Conservation (phyloP, 176 grass and related monocot species). For the Oryza meyeriana region DNA sequence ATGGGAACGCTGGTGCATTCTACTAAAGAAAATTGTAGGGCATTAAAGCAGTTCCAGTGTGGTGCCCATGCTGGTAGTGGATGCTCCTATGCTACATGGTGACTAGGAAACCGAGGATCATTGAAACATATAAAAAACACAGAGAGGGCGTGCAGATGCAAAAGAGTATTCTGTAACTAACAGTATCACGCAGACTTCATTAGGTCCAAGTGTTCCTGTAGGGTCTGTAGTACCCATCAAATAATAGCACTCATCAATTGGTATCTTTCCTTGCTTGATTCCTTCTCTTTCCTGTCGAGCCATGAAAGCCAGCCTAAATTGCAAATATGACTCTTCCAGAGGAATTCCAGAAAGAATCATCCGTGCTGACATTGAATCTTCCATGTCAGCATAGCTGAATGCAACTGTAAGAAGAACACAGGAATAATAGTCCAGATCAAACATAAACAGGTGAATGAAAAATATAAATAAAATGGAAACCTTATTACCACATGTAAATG, state of each 20-base stretch:
- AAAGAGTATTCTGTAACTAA: slow-evolving; percentile 35
- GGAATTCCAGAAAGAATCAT: slow-evolving; percentile 70
- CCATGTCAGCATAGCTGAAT: slow-evolving; percentile 50
- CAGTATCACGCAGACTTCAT: slow-evolving; percentile 77
- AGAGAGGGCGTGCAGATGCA: not conserved
- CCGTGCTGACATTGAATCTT: slow-evolving; percentile 47
- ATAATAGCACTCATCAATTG: slow-evolving; percentile 54
- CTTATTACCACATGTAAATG: not conserved
- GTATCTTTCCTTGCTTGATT: slow-evolving; percentile 52
- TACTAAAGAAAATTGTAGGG: not conserved
- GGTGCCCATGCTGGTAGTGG: not conserved
- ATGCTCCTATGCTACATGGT: not conserved
- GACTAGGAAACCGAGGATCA: not conserved
- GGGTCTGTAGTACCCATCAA: slow-evolving; percentile 71
- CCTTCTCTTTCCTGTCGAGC: slow-evolving; percentile 43
- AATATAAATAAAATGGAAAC: not conserved
- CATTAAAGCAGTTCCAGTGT: not conserved
- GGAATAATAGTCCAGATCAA: not conserved
- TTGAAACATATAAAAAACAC: not conserved
- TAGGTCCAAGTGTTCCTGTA: slow-evolving; percentile 41
- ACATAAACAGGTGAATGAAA: not conserved
- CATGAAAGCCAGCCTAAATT: slow-evolving; percentile 39
- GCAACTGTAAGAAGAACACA: slow-evolving; percentile 48
- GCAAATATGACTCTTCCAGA: slow-evolving; percentile 50
- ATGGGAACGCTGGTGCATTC: not conserved